phyloP scores from a whole-genome alignment of 352 stramenopile genomes.

The Phytophthora pinifolia region DNA sequence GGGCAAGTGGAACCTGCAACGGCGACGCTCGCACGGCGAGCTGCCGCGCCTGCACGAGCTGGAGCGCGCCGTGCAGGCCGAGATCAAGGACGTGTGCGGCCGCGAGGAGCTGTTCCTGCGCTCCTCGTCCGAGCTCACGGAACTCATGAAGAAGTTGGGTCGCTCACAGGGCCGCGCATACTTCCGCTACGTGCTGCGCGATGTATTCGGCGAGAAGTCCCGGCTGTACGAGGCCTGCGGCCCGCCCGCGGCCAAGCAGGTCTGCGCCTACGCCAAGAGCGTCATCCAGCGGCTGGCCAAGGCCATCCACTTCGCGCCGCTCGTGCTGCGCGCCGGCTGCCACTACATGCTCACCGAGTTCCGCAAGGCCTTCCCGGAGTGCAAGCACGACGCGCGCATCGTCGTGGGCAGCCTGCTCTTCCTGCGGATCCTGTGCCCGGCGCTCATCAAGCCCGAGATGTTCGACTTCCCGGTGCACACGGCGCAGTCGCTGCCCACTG shows the following conservation, averaged over 20 bases:
- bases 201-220: slow-evolving; percentile 74
- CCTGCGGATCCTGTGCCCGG: slow-evolving; percentile 72
- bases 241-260: slow-evolving; percentile 35
- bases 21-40: slow-evolving; percentile 44
- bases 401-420: slow-evolving; percentile 79
- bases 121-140: slow-evolving; percentile 69
- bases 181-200: slow-evolving; percentile 78
- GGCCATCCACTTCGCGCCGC: slow-evolving; percentile 71
- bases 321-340: slow-evolving; percentile 69
- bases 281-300: slow-evolving; percentile 70
- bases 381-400: slow-evolving; percentile 59
- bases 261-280: slow-evolving; percentile 55
- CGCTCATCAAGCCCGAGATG: slow-evolving; percentile 81
- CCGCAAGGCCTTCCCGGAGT: slow-evolving; percentile 62
- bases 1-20: slow-evolving; percentile 32
- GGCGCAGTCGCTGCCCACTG: slow-evolving; percentile 44
- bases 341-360: slow-evolving; percentile 78
- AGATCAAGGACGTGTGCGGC: slow-evolving; percentile 56
- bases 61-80: slow-evolving; percentile 64
- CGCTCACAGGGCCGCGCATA: slow-evolving; percentile 71
- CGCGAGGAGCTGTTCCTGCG: slow-evolving; percentile 82
- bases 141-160: slow-evolving; percentile 69
- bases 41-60: slow-evolving; percentile 69
- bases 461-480: slow-evolving; percentile 73
- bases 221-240: slow-evolving; percentile 40